Percentiles rank a stretch among this genome's conserved stretches.
phyloP scores from a whole-genome alignment of 495 filamentous ascomycete species.

The Halenospora varia region DNA sequence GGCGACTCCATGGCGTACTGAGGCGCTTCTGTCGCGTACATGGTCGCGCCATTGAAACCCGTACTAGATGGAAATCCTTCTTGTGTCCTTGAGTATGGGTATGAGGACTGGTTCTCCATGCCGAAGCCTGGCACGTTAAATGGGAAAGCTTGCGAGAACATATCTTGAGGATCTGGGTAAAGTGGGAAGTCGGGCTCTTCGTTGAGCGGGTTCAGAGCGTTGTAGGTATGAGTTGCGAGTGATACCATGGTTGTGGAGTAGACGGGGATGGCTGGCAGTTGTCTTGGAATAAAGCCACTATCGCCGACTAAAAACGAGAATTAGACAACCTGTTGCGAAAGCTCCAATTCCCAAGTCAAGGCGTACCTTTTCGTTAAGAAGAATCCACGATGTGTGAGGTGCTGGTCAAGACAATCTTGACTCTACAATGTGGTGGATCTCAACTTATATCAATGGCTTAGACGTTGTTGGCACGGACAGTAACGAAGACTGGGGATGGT shows the following conservation, averaged over 20 bases:
- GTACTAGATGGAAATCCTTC: constrained; percentile 11
- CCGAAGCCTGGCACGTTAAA: constrained; percentile 18
- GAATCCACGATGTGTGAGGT: constrained; percentile 9
- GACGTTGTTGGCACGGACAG: not conserved
- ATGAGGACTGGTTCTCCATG: constrained; percentile 10
- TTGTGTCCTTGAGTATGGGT: constrained; percentile 19
- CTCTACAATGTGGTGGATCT: not conserved
- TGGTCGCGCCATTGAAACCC: constrained; percentile 12
- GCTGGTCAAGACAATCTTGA: not conserved
- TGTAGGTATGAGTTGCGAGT: constrained; percentile 19
- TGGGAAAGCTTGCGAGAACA: constrained; percentile 17
- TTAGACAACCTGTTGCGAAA: not conserved
- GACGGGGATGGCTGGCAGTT: constrained; percentile 15
- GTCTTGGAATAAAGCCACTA: constrained; percentile 18
- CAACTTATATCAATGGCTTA: not conserved
- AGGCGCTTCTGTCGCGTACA: constrained; percentile 20
- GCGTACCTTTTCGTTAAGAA: constrained; percentile 12
- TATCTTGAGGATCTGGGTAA: constrained; percentile 22
- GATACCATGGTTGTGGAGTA: constrained; percentile 19
- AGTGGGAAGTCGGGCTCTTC: constrained; percentile 25
- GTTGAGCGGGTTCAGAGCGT: constrained; percentile 23
- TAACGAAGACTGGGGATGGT: constrained; percentile 12
- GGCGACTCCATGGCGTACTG: constrained; percentile 23
- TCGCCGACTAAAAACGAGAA: constrained; percentile 8
- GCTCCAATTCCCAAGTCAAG: not conserved